A percentile compares a stretch with the other conserved stretches of the same genome.
phyloP scores from a whole-genome alignment of 2,329 filamentous ascomycete species.

The Diaporthe sp. region DNA sequence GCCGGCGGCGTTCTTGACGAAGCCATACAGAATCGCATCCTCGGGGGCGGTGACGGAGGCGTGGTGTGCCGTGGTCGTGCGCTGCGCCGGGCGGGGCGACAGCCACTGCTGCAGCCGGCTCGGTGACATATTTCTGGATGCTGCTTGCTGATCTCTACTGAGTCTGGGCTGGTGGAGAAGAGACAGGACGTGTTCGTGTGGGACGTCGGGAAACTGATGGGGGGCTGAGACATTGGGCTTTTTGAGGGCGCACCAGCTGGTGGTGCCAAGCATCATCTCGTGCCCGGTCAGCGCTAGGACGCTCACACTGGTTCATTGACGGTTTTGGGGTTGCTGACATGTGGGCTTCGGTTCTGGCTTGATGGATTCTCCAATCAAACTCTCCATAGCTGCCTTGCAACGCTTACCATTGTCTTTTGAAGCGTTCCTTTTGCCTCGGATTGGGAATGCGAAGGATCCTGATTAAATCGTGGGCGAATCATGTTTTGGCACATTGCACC shows the following conservation, averaged over 20 bases:
- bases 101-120: slow-evolving; percentile 36
- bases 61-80: slow-evolving; percentile 28
- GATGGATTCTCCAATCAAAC: background rate
- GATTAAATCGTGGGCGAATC: background rate
- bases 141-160: background rate
- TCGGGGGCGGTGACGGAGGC: background rate
- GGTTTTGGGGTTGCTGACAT: background rate
- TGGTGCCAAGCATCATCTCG: background rate
- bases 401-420: background rate
- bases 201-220: background rate
- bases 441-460: background rate
- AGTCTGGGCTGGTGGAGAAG: background rate
- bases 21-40: slow-evolving; percentile 28
- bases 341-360: background rate
- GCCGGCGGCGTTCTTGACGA: background rate
- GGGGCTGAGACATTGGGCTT: background rate
- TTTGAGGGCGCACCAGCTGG: background rate
- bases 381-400: background rate
- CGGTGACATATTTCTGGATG: background rate
- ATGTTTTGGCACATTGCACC: background rate
- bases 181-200: background rate
- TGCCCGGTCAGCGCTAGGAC: slow-evolving; percentile 1
- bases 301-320: background rate
- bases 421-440: background rate
- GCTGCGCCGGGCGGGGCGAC: slow-evolving; percentile 34